Base-by-base conservation (phyloP, 306 rosid genomes). In the Cicer pinnatifidum region DNA sequence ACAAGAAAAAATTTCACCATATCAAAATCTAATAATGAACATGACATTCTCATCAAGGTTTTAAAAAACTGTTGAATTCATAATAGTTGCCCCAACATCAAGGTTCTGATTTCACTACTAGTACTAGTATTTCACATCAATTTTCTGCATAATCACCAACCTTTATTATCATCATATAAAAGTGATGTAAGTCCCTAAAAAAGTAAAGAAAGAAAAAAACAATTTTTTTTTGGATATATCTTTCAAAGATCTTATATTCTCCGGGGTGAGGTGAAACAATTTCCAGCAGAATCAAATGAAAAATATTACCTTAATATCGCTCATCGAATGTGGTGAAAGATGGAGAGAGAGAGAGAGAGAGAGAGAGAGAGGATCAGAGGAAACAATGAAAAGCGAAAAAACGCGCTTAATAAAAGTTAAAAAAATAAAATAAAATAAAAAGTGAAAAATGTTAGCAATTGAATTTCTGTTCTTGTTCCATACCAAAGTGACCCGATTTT, bases 1-100 rank as follows among this genome's bases (percentile, higher is more conserved):
- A 70, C 35, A 19, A 38, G 3, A 47, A 54, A 23, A 23, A 15
- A 62, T 46, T 10, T 15, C 7, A 65, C 33, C 67, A 67, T 43
- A 77, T 67, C 77, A 60, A 78, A 78, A 38, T 67, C 74, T 51
- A 78, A 38, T 4, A 37, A 67, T 37, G 67, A 38, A 66, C 37
- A 46, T 7, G 37, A 65, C 16, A 43, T 23, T n/a, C 45, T 41
- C 9, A 41, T 41, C 9, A 41, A 6, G 8, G 45, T 41, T 41
- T 41, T 41, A 6, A 41, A 7, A 41, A 41, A 41, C 9, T 41
- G 45, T 1, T 41, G 45, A 41, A 41, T 41, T 6, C 9, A 9
- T 6, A 41, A 41, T 41, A 6, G 45, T 41, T 7, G 45, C 45
- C 2, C 9, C 9, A 41, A 41, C 9, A 41, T 41, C 8, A 7